Evolutionary conservation across 2,329 filamentous ascomycete genomes (phyloP), one percentile per base, ranked within the genome.

Genomic region (Fusarium poae): DNA sequence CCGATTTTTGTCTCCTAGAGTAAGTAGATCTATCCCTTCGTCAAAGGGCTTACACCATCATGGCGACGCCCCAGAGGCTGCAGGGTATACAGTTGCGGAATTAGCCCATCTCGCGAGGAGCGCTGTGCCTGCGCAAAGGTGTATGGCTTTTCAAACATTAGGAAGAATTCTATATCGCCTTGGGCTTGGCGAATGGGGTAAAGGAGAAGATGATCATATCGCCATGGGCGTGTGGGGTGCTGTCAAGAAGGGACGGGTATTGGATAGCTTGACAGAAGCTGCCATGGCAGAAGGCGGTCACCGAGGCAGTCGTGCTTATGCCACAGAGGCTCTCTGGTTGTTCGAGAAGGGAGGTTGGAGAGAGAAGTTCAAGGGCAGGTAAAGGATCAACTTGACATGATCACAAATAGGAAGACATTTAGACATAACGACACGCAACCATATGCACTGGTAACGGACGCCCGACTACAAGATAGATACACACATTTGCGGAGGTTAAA

Each of bases 11-110:
- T 89, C 95, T 0, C 96, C 96, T 0, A 85, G 88, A 49, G 86
- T 89, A 34, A 89, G 93, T 27, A 86, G 94, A 57, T 83, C 87
- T 3, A 89, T 98, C 27, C 92, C 95, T 7, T 88, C 88, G 1
- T 90, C 89, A 15, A 88, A 91, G 62, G 96, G 96, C 0, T 85
- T 99, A 16, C 96, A 99, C 78, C 95, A 99, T 78, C 96, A 99
- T 78, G 94, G 92, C 67, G 89, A 94, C 61, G 94, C 95, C 2
- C 96, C 96, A 18, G 93, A 97, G 79, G 93, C 94, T 2, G 96
- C 96, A 0, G 96, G 96, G 0, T 99, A 99, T 79, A 98, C 96
- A 0, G 87, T 99, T 30, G 88, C 89, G 1, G 96, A 99, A 79
- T 84, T 99, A 2, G 90, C 93, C 2, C 88, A 91, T 32, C 85